Percentiles rank a stretch among this genome's conserved stretches.
phyloP scores from a whole-genome alignment of 169 alveolate species.

The Amoebophrya sp. region DNA sequence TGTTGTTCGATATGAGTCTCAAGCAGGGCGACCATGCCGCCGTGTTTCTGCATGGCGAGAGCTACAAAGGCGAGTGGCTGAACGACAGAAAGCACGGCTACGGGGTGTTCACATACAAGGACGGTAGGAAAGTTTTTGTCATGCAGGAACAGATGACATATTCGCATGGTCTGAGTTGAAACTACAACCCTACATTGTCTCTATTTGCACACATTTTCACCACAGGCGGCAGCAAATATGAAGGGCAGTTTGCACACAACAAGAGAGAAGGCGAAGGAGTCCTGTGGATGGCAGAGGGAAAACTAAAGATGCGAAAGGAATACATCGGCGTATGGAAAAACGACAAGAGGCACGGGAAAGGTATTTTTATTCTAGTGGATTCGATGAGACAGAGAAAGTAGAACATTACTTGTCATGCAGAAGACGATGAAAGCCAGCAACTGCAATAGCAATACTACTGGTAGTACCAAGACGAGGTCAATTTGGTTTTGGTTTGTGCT shows the following conservation, averaged over 20 bases:
- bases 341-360: not conserved
- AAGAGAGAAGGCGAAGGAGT: not conserved
- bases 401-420: too few species aligned
- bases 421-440: too few species aligned
- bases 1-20: not conserved
- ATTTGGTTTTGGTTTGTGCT: too few species aligned
- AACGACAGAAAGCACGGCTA: not conserved
- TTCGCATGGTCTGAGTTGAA: too few species aligned
- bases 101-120: not conserved
- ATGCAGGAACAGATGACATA: too few species aligned
- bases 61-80: conserved; percentile 11
- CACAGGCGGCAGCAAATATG: not conserved
- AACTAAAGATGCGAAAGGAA: not conserved
- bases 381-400: too few species aligned
- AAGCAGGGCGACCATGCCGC: conserved; percentile 1
- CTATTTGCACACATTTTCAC: too few species aligned
- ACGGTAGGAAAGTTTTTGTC: too few species aligned
- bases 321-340: not conserved
- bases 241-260: not conserved
- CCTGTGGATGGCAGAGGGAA: not conserved
- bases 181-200: too few species aligned
- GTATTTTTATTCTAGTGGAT: too few species aligned
- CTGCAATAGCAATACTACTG: too few species aligned
- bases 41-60: not conserved
- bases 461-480: too few species aligned